These are phyloP conservation scores for Russula brevipes DNA, from an alignment of 768 basidiomycete genomes.

Conservation along the genomic window DNA sequence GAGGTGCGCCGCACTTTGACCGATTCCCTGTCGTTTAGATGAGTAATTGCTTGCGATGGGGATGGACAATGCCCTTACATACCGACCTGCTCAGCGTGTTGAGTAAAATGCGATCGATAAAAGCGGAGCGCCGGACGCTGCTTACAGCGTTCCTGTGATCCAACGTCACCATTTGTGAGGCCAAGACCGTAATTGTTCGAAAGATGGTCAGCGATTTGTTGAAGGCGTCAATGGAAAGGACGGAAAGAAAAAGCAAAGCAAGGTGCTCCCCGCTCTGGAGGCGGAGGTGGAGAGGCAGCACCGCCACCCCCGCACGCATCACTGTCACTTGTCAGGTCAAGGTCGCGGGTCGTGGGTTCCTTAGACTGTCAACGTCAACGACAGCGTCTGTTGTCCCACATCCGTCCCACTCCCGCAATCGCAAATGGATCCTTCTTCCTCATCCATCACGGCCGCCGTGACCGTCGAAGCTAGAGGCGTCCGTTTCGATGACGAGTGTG, in stretches of 20 bases:
- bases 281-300: background rate
- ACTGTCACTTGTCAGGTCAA: too few species aligned
- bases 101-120: background rate
- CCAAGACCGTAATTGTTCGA: conserved; percentile 48
- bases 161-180: conserved; percentile 69
- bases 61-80: background rate
- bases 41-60: conserved; percentile 12
- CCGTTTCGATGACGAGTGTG: conserved; percentile 67
- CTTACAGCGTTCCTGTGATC: conserved; percentile 68
- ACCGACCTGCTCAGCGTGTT: conserved; percentile 74
- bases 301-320: conserved; percentile 12
- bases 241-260: conserved; percentile 8
- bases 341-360: background rate
- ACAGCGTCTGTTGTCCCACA: background rate
- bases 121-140: conserved; percentile 15
- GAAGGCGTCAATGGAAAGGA: conserved; percentile 38
- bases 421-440: background rate
- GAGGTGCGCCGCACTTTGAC: conserved; percentile 63
- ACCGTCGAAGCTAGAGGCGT: conserved; percentile 37
- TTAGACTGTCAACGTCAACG: background rate
- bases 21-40: conserved; percentile 57
- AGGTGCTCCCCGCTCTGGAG: too few species aligned
- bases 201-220: conserved; percentile 68
- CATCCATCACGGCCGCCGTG: background rate
- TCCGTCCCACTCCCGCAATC: too few species aligned